Evolutionary conservation across 2,329 filamentous ascomycete genomes (phyloP).

Genomic region (Arthrobotrys pseudoclavata): DNA sequence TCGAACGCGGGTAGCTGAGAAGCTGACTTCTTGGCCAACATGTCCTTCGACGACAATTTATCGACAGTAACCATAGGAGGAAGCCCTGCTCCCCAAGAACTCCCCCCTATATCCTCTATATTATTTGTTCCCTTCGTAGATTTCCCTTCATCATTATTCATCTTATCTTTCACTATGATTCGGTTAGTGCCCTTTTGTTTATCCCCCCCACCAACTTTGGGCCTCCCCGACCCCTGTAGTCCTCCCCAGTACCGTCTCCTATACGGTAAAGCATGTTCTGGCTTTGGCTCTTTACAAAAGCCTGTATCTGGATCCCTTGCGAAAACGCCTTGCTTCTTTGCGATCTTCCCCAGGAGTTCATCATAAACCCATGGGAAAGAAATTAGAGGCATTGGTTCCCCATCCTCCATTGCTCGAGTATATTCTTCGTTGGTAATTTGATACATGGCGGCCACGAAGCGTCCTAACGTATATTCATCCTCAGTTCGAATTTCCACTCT

Average conservation of each 20-base stretch:
- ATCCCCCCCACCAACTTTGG: background rate
- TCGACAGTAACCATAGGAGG: conserved; percentile 30
- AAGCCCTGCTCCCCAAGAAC: conserved; percentile 4
- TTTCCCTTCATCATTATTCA: background rate
- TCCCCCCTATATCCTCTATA: background rate
- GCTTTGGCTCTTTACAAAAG: conserved; percentile 19
- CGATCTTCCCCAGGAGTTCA: conserved; percentile 78
- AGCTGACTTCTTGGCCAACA: conserved; percentile 7
- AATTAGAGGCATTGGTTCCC: conserved; percentile 80
- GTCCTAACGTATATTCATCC: conserved; percentile 74
- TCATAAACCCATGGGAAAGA: conserved; percentile 95
- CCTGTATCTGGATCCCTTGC: conserved; percentile 21
- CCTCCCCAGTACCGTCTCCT: conserved; percentile 19
- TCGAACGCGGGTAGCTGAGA: background rate
- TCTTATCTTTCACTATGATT: background rate
- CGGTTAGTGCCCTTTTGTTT: background rate
- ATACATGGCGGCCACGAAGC: conserved; percentile 90
- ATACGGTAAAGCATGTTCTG: conserved; percentile 26
- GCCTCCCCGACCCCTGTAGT: background rate
- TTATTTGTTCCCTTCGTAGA: background rate
- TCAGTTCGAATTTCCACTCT: conserved; percentile 75
- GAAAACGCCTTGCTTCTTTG: conserved; percentile 66
- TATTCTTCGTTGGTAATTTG: conserved; percentile 81
- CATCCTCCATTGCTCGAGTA: conserved; percentile 72
- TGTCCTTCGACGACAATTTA: conserved; percentile 9